Conservation (phyloP, 805 yeast genomes). For the Yarrowia sp. region DNA sequence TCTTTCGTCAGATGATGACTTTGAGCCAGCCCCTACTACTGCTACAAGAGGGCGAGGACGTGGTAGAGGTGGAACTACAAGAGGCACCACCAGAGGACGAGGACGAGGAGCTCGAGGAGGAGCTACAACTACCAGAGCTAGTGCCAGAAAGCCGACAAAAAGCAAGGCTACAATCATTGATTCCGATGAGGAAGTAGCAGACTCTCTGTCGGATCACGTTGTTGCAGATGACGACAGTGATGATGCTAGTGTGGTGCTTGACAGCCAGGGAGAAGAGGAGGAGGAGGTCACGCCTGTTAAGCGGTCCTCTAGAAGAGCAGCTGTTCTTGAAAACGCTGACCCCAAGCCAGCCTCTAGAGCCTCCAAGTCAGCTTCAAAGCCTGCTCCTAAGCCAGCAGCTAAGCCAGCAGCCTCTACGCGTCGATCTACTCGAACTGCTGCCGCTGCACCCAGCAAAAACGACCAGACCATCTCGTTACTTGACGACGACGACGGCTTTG, state of each 20-base stretch:
- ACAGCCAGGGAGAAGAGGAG: slow-evolving; percentile 9
- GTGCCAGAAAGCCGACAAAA: not conserved
- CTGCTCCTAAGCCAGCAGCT: not conserved
- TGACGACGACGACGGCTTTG: slow-evolving; percentile 13
- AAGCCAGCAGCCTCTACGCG: not conserved
- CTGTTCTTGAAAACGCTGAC: not conserved
- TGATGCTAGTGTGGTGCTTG: not conserved
- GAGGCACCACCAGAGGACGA: not conserved
- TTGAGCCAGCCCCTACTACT: not conserved
- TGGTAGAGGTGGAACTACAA: not conserved
- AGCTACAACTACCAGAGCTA: not conserved
- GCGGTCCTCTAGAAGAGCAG: not conserved
- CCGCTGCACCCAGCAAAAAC: not conserved
- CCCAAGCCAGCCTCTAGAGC: not conserved
- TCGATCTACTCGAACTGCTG: no score
- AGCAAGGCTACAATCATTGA: not conserved
- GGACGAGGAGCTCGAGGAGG: not conserved
- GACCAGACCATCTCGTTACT: not conserved
- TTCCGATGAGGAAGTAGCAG: slow-evolving; percentile 6
- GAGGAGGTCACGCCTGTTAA: not conserved
- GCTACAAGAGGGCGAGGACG: not conserved
- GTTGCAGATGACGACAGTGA: not conserved
- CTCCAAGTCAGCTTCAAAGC: not conserved
- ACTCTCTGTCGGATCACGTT: not conserved
- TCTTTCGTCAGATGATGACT: not conserved